Conservation (phyloP, 306 rosid genomes). For the Phaseolus lunatus region DNA sequence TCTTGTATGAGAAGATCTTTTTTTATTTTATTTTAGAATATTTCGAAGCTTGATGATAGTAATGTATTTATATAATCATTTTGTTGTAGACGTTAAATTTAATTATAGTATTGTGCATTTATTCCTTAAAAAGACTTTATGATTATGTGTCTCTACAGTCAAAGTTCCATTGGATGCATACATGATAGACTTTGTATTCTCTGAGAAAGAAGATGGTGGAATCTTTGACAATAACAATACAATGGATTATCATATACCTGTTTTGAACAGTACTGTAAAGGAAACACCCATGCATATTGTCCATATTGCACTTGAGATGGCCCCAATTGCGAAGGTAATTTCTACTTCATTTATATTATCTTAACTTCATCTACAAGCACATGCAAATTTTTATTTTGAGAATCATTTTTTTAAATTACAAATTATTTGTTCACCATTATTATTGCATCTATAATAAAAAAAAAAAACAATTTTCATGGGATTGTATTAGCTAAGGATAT, state of each 20-base stretch:
- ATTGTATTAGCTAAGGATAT: conserved; percentile 10
- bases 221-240: conserved; percentile 73
- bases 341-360: conserved; percentile 15
- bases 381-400: background rate
- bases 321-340: conserved; percentile 86
- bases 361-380: conserved; percentile 2
- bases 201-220: conserved; percentile 84
- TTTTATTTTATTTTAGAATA: background rate
- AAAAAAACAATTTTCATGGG: background rate
- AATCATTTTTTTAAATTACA: background rate
- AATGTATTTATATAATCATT: conserved; percentile 13
- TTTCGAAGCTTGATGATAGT: conserved; percentile 9
- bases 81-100: conserved; percentile 13
- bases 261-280: conserved; percentile 63
- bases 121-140: conserved; percentile 25
- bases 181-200: conserved; percentile 89
- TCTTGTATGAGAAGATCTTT: background rate
- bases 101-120: background rate
- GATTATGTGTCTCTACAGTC: conserved; percentile 58
- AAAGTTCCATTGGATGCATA: conserved; percentile 85
- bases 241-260: conserved; percentile 88
- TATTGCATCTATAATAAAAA: background rate
- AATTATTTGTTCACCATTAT: background rate
- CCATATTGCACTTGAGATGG: conserved; percentile 88
- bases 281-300: conserved; percentile 86